Percentiles rank a stretch among this genome's conserved stretches.
Evolutionary conservation across 176 grass and related monocot genomes (phyloP).

Genomic region (Hordeum vulgare): DNA sequence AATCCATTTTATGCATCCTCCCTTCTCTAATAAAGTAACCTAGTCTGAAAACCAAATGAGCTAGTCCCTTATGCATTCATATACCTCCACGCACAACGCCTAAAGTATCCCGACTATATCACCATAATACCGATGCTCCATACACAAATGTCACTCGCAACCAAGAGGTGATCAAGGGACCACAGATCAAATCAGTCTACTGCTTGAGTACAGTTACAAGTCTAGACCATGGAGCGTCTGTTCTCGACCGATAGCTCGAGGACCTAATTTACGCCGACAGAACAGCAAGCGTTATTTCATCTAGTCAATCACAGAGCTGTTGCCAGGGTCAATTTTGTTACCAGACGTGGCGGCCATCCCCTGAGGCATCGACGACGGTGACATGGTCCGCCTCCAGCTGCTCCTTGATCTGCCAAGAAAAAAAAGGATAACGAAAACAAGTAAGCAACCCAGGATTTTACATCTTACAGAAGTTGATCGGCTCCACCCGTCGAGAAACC

Average conservation of each 20-base stretch:
- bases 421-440: background rate
- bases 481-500: background rate
- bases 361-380: conserved; percentile 50
- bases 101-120: background rate
- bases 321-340: background rate
- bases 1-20: background rate
- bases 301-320: background rate
- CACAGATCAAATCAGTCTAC: background rate
- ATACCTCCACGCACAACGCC: background rate
- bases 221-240: background rate
- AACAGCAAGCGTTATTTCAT: background rate
- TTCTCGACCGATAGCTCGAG: background rate
- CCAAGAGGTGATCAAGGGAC: background rate
- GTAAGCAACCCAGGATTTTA: background rate
- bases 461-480: background rate
- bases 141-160: background rate
- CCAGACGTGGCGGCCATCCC: conserved; percentile 71
- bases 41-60: background rate
- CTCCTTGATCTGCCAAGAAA: conserved; percentile 55
- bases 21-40: background rate
- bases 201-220: background rate
- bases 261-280: background rate
- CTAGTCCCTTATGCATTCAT: background rate
- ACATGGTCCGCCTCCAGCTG: conserved; percentile 67
- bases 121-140: background rate